phyloP scores from a whole-genome alignment of 805 yeast species.

The Blastobotrys parvus region DNA sequence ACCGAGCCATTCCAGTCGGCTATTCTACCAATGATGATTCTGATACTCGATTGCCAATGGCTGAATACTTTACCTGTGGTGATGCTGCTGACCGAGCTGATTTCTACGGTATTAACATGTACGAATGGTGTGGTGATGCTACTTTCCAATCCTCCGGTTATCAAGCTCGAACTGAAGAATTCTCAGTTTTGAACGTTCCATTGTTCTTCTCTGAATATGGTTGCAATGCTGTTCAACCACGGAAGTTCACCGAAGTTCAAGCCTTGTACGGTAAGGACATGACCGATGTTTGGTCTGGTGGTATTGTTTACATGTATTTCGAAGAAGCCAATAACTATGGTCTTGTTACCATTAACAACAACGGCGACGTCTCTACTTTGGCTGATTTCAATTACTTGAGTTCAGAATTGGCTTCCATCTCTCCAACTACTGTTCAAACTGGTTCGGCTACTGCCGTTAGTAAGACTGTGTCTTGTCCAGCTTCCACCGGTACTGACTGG shows the following conservation, averaged over 20 bases:
- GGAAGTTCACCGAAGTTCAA: conserved; percentile 67
- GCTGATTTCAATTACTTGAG: conserved; percentile 51
- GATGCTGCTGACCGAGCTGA: conserved; percentile 50
- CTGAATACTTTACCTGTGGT: conserved; percentile 84
- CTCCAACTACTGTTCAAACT: conserved; percentile 41
- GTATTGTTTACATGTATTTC: conserved; percentile 86
- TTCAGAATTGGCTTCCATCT: conserved; percentile 42
- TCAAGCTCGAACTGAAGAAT: conserved; percentile 61
- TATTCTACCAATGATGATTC: conserved; percentile 88
- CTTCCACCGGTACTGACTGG: conserved; percentile 49
- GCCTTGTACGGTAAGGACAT: conserved; percentile 58
- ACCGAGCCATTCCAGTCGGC: conserved; percentile 85
- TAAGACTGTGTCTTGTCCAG: conserved; percentile 38
- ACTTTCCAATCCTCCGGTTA: conserved; percentile 59
- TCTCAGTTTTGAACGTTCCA: conserved; percentile 65
- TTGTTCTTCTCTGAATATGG: conserved; percentile 86
- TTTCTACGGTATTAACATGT: conserved; percentile 79
- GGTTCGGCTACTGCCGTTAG: conserved; percentile 34
- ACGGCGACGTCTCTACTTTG: conserved; percentile 47
- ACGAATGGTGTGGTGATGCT: conserved; percentile 72
- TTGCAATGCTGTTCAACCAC: conserved; percentile 66
- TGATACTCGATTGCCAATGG: conserved; percentile 67
- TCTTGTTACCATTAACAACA: conserved; percentile 49
- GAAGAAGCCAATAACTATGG: conserved; percentile 73
- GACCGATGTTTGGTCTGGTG: conserved; percentile 93